Evolutionary conservation across 31 red algal species (phyloP).

Genomic region (Endocladia muricata): DNA sequence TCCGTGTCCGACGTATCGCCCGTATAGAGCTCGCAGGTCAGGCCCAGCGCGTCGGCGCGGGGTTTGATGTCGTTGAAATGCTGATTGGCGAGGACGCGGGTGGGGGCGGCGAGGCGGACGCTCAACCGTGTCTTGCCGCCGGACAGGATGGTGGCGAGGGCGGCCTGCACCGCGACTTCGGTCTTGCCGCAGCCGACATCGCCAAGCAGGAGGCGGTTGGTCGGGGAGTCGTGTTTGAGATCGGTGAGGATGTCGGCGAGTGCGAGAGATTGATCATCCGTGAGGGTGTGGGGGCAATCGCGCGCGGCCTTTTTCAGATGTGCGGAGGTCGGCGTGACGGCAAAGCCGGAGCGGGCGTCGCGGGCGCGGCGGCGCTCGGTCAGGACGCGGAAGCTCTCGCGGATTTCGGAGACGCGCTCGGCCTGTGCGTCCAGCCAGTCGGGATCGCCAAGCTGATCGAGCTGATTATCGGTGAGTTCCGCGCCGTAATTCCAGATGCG

Average conservation of each 20-base stretch:
- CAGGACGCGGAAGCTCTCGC: neutral
- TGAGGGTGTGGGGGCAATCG: neutral
- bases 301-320: neutral
- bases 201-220: neutral
- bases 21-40: neutral
- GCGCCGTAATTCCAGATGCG: neutral
- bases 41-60: neutral
- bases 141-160: neutral
- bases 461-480: neutral
- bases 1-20: neutral
- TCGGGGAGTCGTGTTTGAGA: neutral
- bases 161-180: neutral
- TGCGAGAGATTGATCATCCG: neutral
- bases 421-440: neutral
- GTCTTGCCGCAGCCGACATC: conserved; percentile 25
- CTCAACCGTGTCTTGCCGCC: too few species aligned
- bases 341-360: neutral
- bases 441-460: neutral
- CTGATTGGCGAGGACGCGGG: neutral
- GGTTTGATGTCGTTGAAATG: neutral
- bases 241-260: conserved; percentile 3
- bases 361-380: neutral
- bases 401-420: neutral
- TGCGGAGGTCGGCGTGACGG: neutral
- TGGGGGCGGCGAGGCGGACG: neutral